Evolutionary conservation across 352 stramenopile genomes (phyloP), one percentile per base, ranked within the genome.

Genomic region (Aphanomyces cochlioides): DNA sequence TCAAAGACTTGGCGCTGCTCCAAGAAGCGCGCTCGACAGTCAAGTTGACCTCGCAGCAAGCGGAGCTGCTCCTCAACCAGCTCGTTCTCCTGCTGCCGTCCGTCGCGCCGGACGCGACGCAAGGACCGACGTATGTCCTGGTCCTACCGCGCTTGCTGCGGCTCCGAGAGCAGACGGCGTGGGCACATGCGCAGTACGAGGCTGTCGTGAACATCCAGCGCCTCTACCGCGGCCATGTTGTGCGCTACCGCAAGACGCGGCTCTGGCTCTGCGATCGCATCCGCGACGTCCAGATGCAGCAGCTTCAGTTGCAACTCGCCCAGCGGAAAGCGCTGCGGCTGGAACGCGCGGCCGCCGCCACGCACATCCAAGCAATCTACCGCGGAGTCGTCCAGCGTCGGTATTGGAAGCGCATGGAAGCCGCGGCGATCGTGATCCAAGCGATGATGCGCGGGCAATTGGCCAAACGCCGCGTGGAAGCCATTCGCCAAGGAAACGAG

Each of bases 131-230:
- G 15, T 61, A 61, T 37, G 54, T 61, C 5, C 13, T 61, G 54
- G 54, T 61, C 39, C 54, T 7, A 58, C 50, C 21, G 21, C 38
- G n/a, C 13, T 28, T 67, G 2, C 40, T 56, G n/a, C 59, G 59
- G 17, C 56, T n/a, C 21, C 39, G 59, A 2, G 39, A 67, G 40
- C 19, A 67, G 19, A 37, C 47, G 48, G 43, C 59, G 19, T 50
- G 38, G 10, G 59, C 43, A 13, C 15, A 45, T 17, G 3, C 38
- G 3, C 59, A 67, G 5, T 67, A 67, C 59, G 59, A 67, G 28
- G 40, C 59, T 7, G n/a, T 56, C 15, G 40, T 67, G n/a, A 67
- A 53, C n/a, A 67, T 67, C 41, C 59, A 67, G 41, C 59, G 59
- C n/a, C 15, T 67, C 15, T 67, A 56, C 37, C 59, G 59, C 8